These are phyloP conservation scores for Eucalyptus cloeziana DNA, from an alignment of 345 rosid species.

Conservation along the genomic window DNA sequence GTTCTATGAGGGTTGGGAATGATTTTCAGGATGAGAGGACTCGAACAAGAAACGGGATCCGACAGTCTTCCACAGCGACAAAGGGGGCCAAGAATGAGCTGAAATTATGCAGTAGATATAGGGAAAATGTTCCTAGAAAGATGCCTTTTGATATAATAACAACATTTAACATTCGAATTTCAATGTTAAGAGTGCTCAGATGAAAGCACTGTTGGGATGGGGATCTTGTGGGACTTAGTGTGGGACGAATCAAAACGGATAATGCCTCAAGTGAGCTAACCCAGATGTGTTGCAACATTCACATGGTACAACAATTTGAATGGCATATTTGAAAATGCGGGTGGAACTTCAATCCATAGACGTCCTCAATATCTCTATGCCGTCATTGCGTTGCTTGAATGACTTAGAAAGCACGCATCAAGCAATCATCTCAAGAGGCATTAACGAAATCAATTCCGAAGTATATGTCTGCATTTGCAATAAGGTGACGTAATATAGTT, in stretches of 20 bases:
- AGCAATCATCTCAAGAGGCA: neutral
- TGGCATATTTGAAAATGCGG: neutral
- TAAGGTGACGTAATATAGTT: neutral
- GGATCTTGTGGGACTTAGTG: neutral
- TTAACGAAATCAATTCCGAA: neutral
- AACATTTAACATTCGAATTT: neutral
- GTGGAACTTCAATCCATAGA: neutral
- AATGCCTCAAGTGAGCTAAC: neutral
- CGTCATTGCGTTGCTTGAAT: neutral
- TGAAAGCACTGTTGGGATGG: neutral
- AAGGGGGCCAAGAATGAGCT: neutral
- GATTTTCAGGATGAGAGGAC: neutral
- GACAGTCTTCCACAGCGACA: neutral
- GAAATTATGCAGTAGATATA: neutral
- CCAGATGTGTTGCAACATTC: neutral
- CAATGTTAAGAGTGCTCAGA: neutral
- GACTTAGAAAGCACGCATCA: neutral
- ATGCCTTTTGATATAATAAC: neutral
- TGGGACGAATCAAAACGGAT: rapidly evolving
- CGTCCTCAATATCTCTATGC: neutral
- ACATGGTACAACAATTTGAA: neutral
- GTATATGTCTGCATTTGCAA: neutral
- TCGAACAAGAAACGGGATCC: neutral
- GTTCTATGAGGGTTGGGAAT: neutral
- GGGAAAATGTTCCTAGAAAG: neutral